Percentiles rank a stretch among this genome's conserved stretches.
phyloP scores from a whole-genome alignment of 1,284 basidiomycete genomes.

The Cystobasidium pallidum region DNA sequence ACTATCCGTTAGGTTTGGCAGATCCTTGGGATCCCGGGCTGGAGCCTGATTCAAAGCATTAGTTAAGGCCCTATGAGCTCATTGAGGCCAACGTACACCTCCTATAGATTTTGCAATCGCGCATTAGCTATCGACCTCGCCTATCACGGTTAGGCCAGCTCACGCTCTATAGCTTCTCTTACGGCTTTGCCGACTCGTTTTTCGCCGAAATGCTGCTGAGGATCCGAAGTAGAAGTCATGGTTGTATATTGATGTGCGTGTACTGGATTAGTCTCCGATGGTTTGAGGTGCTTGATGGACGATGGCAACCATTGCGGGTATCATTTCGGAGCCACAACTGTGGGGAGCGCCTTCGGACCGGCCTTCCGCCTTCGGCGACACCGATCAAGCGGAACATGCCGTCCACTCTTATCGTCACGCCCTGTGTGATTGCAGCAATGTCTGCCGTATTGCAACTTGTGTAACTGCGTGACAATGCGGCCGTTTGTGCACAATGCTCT shows the following conservation, averaged over 20 bases:
- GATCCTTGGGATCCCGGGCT: slow-evolving; percentile 28
- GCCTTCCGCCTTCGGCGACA: too few species aligned
- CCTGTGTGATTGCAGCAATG: too few species aligned
- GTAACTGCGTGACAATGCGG: slow-evolving; percentile 47
- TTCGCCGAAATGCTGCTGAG: slow-evolving; percentile 31
- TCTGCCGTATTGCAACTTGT: too few species aligned
- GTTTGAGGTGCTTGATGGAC: too few species aligned
- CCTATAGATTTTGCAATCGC: background rate
- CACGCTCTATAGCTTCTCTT: slow-evolving; percentile 35
- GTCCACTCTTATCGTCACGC: too few species aligned
- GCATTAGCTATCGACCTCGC: background rate
- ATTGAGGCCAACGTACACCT: slow-evolving; percentile 13
- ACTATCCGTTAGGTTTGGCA: slow-evolving; percentile 35
- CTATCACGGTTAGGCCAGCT: background rate
- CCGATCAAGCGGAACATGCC: too few species aligned
- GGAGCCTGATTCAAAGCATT: background rate
- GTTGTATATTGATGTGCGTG: background rate
- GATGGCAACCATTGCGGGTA: too few species aligned
- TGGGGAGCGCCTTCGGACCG: too few species aligned
- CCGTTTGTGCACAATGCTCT: slow-evolving; percentile 59
- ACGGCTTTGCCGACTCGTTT: slow-evolving; percentile 39
- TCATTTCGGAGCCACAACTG: too few species aligned
- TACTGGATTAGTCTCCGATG: too few species aligned
- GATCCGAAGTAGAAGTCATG: slow-evolving; percentile 1
- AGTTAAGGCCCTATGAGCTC: background rate